A percentile compares a stretch with the other conserved stretches of the same genome.
Conservation (phyloP, 2,329 filamentous ascomycete genomes). For the Pseudogymnoascus sp. region DNA sequence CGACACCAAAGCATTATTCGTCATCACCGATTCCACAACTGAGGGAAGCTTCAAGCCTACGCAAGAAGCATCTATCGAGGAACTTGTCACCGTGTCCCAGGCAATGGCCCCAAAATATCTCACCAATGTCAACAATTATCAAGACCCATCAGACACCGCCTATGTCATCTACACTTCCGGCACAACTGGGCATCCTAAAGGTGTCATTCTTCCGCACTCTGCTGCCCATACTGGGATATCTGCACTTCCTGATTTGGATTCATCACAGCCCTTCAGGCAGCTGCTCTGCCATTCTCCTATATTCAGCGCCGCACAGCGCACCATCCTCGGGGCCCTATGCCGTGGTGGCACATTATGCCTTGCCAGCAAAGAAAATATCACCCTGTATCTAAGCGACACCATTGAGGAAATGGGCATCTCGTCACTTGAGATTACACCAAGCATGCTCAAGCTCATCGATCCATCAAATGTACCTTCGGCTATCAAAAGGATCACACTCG, state of each 20-base stretch:
- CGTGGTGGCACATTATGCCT: slow-evolving; percentile 43
- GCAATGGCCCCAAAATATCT: background rate
- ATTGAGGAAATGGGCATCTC: slow-evolving; percentile 52
- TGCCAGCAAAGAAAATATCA: slow-evolving; percentile 57
- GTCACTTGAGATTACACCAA: slow-evolving; percentile 19
- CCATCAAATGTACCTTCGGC: slow-evolving; percentile 70
- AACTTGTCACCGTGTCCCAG: background rate
- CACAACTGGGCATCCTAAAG: slow-evolving; percentile 12
- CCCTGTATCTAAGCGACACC: slow-evolving; percentile 60
- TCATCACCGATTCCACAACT: background rate
- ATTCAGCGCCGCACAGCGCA: slow-evolving; percentile 5
- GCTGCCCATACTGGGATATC: slow-evolving; percentile 57
- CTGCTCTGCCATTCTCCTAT: slow-evolving; percentile 29
- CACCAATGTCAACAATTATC: slow-evolving; percentile 1
- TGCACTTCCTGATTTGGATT: slow-evolving; percentile 43
- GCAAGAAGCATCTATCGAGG: background rate
- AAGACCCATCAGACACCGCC: slow-evolving; percentile 8
- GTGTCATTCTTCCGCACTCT: slow-evolving; percentile 13
- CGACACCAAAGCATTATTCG: background rate
- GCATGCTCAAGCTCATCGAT: slow-evolving; percentile 73
- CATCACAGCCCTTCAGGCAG: slow-evolving; percentile 27
- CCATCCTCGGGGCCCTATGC: slow-evolving; percentile 6
- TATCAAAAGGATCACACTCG: slow-evolving; percentile 62
- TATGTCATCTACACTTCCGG: slow-evolving; percentile 16
- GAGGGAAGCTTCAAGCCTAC: background rate